These are phyloP conservation scores for Pontederia crassipes DNA, from an alignment of 176 grass and related monocot genomes.

Conservation along the genomic window DNA sequence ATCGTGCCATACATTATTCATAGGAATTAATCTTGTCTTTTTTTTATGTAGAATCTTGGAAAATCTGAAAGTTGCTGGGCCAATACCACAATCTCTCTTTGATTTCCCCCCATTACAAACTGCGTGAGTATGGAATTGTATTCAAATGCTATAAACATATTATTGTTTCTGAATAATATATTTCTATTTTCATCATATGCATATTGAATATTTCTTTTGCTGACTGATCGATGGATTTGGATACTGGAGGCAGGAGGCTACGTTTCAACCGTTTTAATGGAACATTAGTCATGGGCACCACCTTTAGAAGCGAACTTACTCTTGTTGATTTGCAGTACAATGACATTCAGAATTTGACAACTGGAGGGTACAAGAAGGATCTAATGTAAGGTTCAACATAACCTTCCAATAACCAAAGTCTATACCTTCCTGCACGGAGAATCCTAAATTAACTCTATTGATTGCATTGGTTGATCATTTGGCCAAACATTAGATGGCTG, in stretches of 20 bases:
- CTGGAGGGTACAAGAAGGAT: constrained; percentile 28
- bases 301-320: constrained; percentile 33
- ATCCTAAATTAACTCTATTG: no score
- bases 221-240: not conserved
- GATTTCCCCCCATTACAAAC: constrained; percentile 45
- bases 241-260: constrained; percentile 40
- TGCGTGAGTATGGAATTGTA: constrained; percentile 36
- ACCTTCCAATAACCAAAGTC: not conserved
- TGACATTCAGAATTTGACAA: constrained; percentile 6
- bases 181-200: not conserved
- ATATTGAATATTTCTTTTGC: not conserved
- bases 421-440: no score
- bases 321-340: constrained; percentile 64
- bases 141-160: not conserved
- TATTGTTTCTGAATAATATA: not conserved
- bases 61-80: constrained; percentile 30
- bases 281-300: constrained; percentile 37
- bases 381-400: constrained; percentile 35
- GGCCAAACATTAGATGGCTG: no score
- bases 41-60: constrained; percentile 44
- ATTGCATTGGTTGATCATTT: no score
- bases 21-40: constrained; percentile 7
- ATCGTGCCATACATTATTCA: not conserved
- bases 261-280: constrained; percentile 53
- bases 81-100: constrained; percentile 45